Evolutionary conservation across 1,139 yeast genomes (phyloP).

Genomic region (Kurtzmaniella natalensis): DNA sequence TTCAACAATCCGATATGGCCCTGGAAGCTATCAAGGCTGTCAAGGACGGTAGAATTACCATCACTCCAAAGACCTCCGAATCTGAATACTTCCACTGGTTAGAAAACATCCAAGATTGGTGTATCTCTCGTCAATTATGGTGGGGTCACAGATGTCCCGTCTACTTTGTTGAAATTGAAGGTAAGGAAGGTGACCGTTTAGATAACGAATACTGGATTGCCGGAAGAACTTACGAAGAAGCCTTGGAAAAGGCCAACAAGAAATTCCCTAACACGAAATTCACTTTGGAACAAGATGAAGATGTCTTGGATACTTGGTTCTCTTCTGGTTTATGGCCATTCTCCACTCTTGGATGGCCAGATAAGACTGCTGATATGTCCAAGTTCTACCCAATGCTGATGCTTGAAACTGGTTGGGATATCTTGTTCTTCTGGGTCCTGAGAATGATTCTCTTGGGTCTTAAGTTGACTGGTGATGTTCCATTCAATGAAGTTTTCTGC

Average conservation of each 20-base stretch:
- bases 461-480: slow-evolving; percentile 85
- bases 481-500: slow-evolving; percentile 95
- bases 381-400: slow-evolving; percentile 85
- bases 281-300: slow-evolving; percentile 91
- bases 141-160: slow-evolving; percentile 99
- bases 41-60: slow-evolving; percentile 72
- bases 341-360: slow-evolving; percentile 96
- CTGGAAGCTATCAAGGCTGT: slow-evolving; percentile 84
- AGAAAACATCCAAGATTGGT: slow-evolving; percentile 97
- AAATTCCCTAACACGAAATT: slow-evolving; percentile 69
- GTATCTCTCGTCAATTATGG: slow-evolving; percentile 98
- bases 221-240: slow-evolving; percentile 80
- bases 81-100: slow-evolving; percentile 95
- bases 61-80: slow-evolving; percentile 86
- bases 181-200: slow-evolving; percentile 53
- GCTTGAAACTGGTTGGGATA: slow-evolving; percentile 99
- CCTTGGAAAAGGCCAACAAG: slow-evolving; percentile 70
- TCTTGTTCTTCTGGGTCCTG: slow-evolving; percentile 96
- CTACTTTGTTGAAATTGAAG: slow-evolving; percentile 80
- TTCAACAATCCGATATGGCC: slow-evolving; percentile 86
- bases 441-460: slow-evolving; percentile 92
- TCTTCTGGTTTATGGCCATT: slow-evolving; percentile 98
- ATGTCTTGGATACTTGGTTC: slow-evolving; percentile 98
- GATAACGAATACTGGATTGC: slow-evolving; percentile 87
- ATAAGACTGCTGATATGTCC: slow-evolving; percentile 67